Evolutionary conservation across 179 eudicot genomes (phyloP).

Genomic region (Amaranthus tricolor): DNA sequence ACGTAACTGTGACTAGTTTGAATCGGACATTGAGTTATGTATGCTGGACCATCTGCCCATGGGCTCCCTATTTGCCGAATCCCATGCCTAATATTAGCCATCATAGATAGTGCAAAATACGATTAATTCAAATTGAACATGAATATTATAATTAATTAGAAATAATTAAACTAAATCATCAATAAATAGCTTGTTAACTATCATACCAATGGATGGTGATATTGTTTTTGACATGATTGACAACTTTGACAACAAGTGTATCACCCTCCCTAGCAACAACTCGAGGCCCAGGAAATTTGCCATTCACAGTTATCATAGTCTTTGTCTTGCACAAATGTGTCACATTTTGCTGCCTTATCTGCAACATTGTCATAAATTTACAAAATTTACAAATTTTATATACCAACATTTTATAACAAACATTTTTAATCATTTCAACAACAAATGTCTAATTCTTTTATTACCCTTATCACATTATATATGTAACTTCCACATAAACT

Average conservation of each 20-base stretch:
- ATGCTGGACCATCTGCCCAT: conserved; percentile 74
- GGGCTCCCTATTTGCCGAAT: conserved; percentile 47
- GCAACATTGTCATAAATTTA: not conserved
- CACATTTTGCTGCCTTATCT: conserved; percentile 55
- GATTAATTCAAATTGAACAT: not conserved
- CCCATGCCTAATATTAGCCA: conserved; percentile 50
- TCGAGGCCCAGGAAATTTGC: conserved; percentile 60
- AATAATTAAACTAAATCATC: not conserved
- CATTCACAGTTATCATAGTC: conserved; percentile 57
- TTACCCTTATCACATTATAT: too few species aligned
- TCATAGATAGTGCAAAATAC: not conserved
- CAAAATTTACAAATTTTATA: not conserved
- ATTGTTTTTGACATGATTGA: conserved; percentile 54
- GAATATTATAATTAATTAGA: not conserved
- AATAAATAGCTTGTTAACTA: not conserved
- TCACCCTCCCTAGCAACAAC: conserved; percentile 66
- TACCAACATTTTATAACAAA: too few species aligned
- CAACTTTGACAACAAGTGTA: conserved; percentile 45
- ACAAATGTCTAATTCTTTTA: too few species aligned
- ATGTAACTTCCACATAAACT: too few species aligned
- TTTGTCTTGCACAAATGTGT: conserved; percentile 65
- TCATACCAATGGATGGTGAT: conserved; percentile 58
- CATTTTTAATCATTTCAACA: too few species aligned
- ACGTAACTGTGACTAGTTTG: conserved; percentile 44
- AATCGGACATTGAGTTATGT: conserved; percentile 70